These are phyloP conservation scores for Pulicaria dysenterica DNA, from an alignment of 129 eudicot species.

Conservation along the genomic window DNA sequence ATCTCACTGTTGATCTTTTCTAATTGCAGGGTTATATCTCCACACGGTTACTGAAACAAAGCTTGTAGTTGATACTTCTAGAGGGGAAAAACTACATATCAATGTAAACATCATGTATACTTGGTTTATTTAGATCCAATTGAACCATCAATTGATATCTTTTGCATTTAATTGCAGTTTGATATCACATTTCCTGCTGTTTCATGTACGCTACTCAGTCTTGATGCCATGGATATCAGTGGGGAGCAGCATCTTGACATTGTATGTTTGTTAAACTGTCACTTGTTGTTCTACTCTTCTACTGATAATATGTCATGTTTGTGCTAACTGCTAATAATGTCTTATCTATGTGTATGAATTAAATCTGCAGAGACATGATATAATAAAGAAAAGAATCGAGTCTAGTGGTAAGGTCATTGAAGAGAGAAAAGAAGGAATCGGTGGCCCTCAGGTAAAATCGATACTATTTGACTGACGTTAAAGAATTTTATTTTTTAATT, in stretches of 20 bases:
- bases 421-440: conserved; percentile 81
- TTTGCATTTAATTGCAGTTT: conserved; percentile 64
- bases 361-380: conserved; percentile 85
- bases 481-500: no score
- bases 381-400: conserved; percentile 87
- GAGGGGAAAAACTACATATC: conserved; percentile 90
- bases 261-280: conserved; percentile 51
- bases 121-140: neutral
- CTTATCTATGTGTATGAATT: neutral
- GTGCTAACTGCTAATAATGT: neutral
- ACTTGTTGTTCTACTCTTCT: neutral
- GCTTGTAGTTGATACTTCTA: conserved; percentile 95
- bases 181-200: conserved; percentile 92
- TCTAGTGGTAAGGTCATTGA: conserved; percentile 69
- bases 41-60: conserved; percentile 83
- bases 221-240: conserved; percentile 98
- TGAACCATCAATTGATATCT: conserved; percentile 13
- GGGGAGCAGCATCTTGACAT: conserved; percentile 97
- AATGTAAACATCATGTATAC: conserved; percentile 49
- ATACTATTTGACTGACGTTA: neutral
- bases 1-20: conserved; percentile 7
- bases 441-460: conserved; percentile 76
- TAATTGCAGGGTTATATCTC: conserved; percentile 76
- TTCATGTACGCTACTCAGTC: conserved; percentile 88
- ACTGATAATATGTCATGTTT: neutral